phyloP scores from a whole-genome alignment of 306 rosid genomes.

The Calophaca sinica region DNA sequence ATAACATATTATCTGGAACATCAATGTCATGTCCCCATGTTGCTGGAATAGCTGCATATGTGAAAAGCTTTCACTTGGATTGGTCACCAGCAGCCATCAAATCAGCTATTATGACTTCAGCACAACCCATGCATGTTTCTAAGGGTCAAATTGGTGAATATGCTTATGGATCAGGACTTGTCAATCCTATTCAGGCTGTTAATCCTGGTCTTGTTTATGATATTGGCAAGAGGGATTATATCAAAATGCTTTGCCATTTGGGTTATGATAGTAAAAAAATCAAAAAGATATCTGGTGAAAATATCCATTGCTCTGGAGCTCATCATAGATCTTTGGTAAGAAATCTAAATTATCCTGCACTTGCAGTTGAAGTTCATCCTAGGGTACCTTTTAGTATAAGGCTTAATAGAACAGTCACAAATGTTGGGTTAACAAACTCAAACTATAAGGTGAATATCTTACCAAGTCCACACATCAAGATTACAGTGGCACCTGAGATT shows the following conservation, averaged over 20 bases:
- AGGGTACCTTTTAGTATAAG: background rate
- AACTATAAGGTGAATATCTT: background rate
- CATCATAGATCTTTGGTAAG: background rate
- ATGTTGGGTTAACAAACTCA: constrained; percentile 4
- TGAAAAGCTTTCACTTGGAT: constrained; percentile 43
- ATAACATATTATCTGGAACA: constrained; percentile 44
- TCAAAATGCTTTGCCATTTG: background rate
- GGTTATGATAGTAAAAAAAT: background rate
- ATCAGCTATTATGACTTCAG: constrained; percentile 43
- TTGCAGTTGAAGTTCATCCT: background rate
- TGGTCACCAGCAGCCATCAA: constrained; percentile 46
- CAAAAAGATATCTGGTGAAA: background rate
- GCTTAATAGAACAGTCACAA: constrained; percentile 11
- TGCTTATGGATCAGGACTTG: background rate
- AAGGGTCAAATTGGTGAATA: background rate
- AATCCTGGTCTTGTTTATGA: constrained; percentile 9
- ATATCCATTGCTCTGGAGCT: background rate
- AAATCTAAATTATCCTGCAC: constrained; percentile 9
- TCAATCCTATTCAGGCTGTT: constrained; percentile 1
- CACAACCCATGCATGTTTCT: background rate
- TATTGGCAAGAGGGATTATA: constrained; percentile 6
- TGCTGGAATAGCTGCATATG: constrained; percentile 46
- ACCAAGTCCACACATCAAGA: background rate
- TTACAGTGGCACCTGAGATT: background rate
- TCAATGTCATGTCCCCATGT: constrained; percentile 54